Percentiles rank a stretch among this genome's conserved stretches.
Conservation (phyloP, 345 rosid species). For the Eucalyptus urophylla region DNA sequence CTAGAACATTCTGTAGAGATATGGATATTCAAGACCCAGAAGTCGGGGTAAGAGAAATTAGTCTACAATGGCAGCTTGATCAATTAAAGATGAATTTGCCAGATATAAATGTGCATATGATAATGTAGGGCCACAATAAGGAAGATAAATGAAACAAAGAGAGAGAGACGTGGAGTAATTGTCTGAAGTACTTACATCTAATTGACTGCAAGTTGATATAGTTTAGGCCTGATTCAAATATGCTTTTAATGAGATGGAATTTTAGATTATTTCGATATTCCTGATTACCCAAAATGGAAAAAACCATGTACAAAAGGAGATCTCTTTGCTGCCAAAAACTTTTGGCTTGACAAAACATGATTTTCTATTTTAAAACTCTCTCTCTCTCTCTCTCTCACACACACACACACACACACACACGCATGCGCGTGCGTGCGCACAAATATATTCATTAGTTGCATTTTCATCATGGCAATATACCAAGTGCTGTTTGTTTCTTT, state of each 20-base stretch:
- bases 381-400: neutral
- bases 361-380: neutral
- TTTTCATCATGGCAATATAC: neutral
- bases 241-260: neutral
- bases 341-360: neutral
- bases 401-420: fast-evolving
- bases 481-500: neutral
- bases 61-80: neutral
- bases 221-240: neutral
- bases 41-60: slow-evolving; percentile 61
- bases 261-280: neutral
- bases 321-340: neutral
- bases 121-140: neutral
- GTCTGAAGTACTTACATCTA: neutral
- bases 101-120: neutral
- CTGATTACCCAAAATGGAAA: neutral
- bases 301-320: neutral
- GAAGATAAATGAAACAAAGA: neutral
- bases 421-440: neutral
- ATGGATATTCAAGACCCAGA: slow-evolving; percentile 84
- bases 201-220: neutral
- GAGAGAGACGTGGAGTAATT: neutral
- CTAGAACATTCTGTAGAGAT: slow-evolving; percentile 78
- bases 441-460: neutral
- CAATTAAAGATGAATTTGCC: neutral